Evolutionary conservation across 2,329 filamentous ascomycete species (phyloP).

Genomic region (Arachnopeziza araneosa): DNA sequence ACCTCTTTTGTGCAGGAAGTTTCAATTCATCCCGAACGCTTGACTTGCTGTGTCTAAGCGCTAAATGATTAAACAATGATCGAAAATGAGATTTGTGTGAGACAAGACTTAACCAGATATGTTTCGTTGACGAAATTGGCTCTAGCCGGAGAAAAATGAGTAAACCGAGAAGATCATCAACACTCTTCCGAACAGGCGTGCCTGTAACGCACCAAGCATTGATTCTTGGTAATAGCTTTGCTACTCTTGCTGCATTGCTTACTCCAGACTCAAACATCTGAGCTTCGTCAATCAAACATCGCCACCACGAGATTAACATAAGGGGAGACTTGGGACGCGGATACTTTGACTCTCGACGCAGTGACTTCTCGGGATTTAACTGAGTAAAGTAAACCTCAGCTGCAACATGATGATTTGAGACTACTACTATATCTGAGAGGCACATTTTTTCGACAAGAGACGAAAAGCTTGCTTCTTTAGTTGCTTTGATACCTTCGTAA

Average conservation of each 20-base stretch:
- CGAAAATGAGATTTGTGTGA: constrained; percentile 60
- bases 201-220: constrained; percentile 92
- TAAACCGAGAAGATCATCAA: constrained; percentile 74
- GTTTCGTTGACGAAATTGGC: constrained; percentile 61
- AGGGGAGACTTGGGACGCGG: constrained; percentile 67
- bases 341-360: constrained; percentile 59
- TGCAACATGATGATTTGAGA: constrained; percentile 66
- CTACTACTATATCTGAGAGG: constrained; percentile 53
- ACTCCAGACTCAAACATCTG: constrained; percentile 93
- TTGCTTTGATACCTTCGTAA: constrained; percentile 44
- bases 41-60: constrained; percentile 82
- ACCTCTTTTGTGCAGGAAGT: constrained; percentile 76
- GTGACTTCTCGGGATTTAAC: constrained; percentile 61
- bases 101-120: constrained; percentile 65
- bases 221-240: constrained; percentile 70
- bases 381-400: constrained; percentile 73
- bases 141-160: constrained; percentile 75
- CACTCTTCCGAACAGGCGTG: constrained; percentile 77
- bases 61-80: constrained; percentile 63
- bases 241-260: constrained; percentile 75
- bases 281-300: constrained; percentile 70
- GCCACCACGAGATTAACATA: constrained; percentile 77
- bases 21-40: constrained; percentile 71
- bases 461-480: constrained; percentile 19
- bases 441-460: constrained; percentile 41